Percentiles rank a stretch among this genome's conserved stretches.
Evolutionary conservation across 192 early-diverging fungal species (phyloP).

Genomic region (Dimargaris cristalligena): DNA sequence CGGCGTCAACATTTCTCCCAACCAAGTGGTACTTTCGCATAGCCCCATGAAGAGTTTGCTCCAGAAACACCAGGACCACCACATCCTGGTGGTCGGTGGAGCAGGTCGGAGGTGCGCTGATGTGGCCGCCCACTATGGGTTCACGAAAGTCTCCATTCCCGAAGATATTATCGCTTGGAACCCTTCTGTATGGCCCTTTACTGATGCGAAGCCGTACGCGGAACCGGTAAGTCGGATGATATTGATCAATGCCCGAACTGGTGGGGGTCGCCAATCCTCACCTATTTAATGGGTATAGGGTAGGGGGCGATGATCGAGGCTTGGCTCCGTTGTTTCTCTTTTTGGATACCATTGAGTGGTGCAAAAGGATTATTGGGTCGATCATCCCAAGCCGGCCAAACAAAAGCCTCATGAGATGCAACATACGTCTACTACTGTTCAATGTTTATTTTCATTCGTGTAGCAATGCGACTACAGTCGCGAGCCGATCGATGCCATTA

Average conservation of each 20-base stretch:
- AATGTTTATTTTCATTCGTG: no score
- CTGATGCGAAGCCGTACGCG: slow-evolving; percentile 11
- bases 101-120: slow-evolving; percentile 32
- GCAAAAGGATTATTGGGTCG: no score
- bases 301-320: no score
- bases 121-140: slow-evolving; percentile 52
- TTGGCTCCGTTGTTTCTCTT: no score
- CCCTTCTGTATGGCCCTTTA: slow-evolving; percentile 50
- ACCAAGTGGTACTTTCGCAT: slow-evolving; percentile 69
- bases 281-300: no score
- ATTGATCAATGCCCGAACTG: no score
- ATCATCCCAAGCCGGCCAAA: no score
- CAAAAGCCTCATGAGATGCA: no score
- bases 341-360: no score
- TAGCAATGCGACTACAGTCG: slow-evolving; percentile 7
- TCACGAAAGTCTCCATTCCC: slow-evolving; percentile 44
- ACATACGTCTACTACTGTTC: no score
- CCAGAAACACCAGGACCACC: slow-evolving; percentile 34
- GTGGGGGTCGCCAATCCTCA: no score
- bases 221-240: slow-evolving; percentile 10
- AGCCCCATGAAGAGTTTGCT: slow-evolving; percentile 64
- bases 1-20: slow-evolving; percentile 34
- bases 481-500: slow-evolving; percentile 42
- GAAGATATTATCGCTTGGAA: slow-evolving; percentile 49
- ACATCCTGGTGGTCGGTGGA: slow-evolving; percentile 65